Evolutionary conservation across 2,329 filamentous ascomycete species (phyloP), one percentile per base, ranked within the genome.

Genomic region (Aspergillus melleus): DNA sequence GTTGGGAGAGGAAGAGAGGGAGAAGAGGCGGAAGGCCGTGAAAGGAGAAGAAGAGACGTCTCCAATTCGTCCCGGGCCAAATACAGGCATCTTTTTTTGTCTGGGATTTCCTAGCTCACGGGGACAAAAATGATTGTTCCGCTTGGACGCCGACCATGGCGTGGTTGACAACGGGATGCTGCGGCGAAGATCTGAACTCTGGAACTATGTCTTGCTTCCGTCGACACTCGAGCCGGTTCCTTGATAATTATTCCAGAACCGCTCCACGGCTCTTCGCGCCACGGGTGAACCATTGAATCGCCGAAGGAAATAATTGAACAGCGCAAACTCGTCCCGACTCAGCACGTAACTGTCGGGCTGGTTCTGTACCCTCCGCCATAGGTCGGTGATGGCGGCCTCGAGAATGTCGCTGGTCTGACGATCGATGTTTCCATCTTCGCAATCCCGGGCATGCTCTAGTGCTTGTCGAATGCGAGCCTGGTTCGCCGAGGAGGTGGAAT

Each of bases 271-370:
- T 54, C 75, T 76, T 66, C 81, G 80, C 22, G 83, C 80, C 52
- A 84, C 69, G 26, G 75, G 70, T 16, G 77, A 78, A 61, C 85
- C 84, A 30, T 79, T 74, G 70, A 89, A 92, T 10, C 88, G 84
- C 63, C 84, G 77, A 63, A 90, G 88, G 74, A 90, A 94, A 76
- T 89, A 94, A 80, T 95, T 96, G 85, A 96, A 92, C 61, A 96
- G 83, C 57, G 90, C 86, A 70, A 95, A 96, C 77, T 96, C 91
- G 75, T 91, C 87, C 63, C 84, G 81, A 36, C 81, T 86, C 80
- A 96, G 87, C 64, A 95, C 76, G 75, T 94, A 96, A n/a, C 81
- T 80, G 54, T 77, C 73, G 1, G 90, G 90, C 32, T 88, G 79
- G 3, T 81, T 79, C 67, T 87, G 78, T 58, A 96, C 83, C 67